Base-by-base conservation (phyloP, 2,329 filamentous ascomycete species). In the Pseudonectria buxi region DNA sequence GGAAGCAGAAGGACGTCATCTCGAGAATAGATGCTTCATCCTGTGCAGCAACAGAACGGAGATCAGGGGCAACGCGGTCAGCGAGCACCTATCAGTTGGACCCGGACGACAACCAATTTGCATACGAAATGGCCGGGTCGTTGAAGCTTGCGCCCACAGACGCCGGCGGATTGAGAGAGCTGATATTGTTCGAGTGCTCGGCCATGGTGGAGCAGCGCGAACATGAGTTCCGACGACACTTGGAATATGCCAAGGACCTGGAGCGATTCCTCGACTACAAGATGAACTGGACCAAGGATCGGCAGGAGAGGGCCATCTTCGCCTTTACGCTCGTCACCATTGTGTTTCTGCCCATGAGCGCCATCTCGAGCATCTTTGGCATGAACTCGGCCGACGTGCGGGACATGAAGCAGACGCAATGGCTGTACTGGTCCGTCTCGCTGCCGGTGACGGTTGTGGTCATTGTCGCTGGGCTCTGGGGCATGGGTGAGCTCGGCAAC, bases 321-420 rank as follows among this genome's bases (percentile, higher is more conserved):
- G 65, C 63, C 27, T 71, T 72, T 38, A 71, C 69, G 4, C 59
- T 72, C 32, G 65, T 69, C 9, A 71, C 69, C 5, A 62, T 69
- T 38, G 49, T 72, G 29, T 72, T 72, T 43, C 49, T 72, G 10
- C 68, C 69, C 1, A 56, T 72, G 6, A 62, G 61, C 32, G 56
- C 66, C 18, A 58, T 72, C 3, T 63, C 67, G 10, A 67, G 64
- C 46, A 63, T 72, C 37, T 69, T 74, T 43, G 70, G 71, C 35
- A 74, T 74, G 68, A 73, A 74, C 49, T 69, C 68, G 4, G 55
- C 53, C 32, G 71, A 73, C 44, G 57, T 74, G 4, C 62, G 69
- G 16, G 63, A 73, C 43, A 69, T 71, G 62, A 55, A 65, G n/a
- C 51, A 54, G 7, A 56, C 56, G 4, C 68, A 73, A 51, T 69